Conservation (phyloP, 2,329 filamentous ascomycete genomes). For the Exophiala alcalophila region DNA sequence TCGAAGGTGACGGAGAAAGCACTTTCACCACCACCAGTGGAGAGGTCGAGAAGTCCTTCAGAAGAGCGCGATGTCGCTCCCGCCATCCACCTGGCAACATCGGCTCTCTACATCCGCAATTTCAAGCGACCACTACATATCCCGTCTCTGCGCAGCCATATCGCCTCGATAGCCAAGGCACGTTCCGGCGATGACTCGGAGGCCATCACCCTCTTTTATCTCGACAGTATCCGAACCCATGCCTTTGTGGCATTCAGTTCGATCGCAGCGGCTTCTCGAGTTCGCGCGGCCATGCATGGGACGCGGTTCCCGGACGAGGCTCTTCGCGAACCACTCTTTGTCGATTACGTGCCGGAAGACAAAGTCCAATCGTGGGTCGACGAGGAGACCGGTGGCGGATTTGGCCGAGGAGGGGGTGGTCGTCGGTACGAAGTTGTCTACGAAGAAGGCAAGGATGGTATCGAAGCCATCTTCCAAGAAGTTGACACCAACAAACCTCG, state of each 20-base stretch:
- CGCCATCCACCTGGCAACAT: slow-evolving; percentile 68
- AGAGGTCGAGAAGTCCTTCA: slow-evolving; percentile 32
- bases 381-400: slow-evolving; percentile 54
- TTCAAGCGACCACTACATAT: slow-evolving; percentile 82
- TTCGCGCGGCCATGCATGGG: slow-evolving; percentile 72
- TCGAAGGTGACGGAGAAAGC: not conserved
- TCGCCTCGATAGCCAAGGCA: slow-evolving; percentile 65
- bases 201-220: slow-evolving; percentile 66
- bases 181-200: slow-evolving; percentile 50
- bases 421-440: slow-evolving; percentile 74
- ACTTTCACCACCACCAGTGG: slow-evolving; percentile 9
- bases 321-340: slow-evolving; percentile 77
- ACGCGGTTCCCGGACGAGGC: slow-evolving; percentile 83
- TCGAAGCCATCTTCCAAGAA: slow-evolving; percentile 58
- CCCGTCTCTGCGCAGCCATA: slow-evolving; percentile 63
- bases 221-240: slow-evolving; percentile 84
- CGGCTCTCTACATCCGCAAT: slow-evolving; percentile 82
- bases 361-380: slow-evolving; percentile 71
- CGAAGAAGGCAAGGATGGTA: slow-evolving; percentile 54
- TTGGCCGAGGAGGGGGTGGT: slow-evolving; percentile 39
- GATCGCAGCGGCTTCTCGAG: slow-evolving; percentile 69
- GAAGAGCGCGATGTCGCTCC: slow-evolving; percentile 48
- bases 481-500: slow-evolving; percentile 31
- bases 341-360: slow-evolving; percentile 82
- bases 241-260: slow-evolving; percentile 73